Conservation (phyloP, 148 eudicot genomes). For the Dianthus caryophyllus region DNA sequence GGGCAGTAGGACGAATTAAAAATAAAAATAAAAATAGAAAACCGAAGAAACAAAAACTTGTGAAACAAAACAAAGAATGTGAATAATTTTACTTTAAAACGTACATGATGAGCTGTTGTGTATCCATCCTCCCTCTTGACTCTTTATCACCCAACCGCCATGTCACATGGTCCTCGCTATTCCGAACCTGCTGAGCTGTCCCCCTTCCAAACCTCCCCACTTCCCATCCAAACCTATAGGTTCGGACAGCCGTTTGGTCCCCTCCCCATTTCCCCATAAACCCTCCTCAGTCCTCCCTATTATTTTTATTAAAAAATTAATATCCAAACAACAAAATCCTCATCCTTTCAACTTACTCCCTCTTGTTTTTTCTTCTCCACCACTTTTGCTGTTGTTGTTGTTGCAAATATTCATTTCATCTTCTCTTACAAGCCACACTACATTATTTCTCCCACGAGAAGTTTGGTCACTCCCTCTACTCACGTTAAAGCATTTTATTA, state of each 20-base stretch:
- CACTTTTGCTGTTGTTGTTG: not conserved
- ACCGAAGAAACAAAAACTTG: too few species aligned
- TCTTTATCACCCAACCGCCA: slow-evolving; percentile 17
- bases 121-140: not conserved
- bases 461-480: too few species aligned
- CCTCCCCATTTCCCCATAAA: slow-evolving; percentile 38
- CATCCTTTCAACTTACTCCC: not conserved
- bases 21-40: too few species aligned
- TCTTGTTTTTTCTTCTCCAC: not conserved
- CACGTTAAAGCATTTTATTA: too few species aligned
- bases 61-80: too few species aligned
- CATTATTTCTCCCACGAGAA: too few species aligned
- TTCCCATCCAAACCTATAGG: slow-evolving; percentile 37
- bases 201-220: slow-evolving; percentile 30
- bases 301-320: not conserved
- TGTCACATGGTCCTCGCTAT: slow-evolving; percentile 17
- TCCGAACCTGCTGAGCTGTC: slow-evolving; percentile 33
- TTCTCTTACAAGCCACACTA: slow-evolving; percentile 21
- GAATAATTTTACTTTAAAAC: too few species aligned
- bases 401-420: slow-evolving; percentile 23
- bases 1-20: too few species aligned
- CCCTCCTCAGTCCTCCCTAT: slow-evolving; percentile 5
- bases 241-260: slow-evolving; percentile 74
- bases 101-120: slow-evolving; percentile 7
- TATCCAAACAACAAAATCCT: not conserved